phyloP scores from a whole-genome alignment of 2,329 filamentous ascomycete species.

The Paecilomyces dactylethromorphus region DNA sequence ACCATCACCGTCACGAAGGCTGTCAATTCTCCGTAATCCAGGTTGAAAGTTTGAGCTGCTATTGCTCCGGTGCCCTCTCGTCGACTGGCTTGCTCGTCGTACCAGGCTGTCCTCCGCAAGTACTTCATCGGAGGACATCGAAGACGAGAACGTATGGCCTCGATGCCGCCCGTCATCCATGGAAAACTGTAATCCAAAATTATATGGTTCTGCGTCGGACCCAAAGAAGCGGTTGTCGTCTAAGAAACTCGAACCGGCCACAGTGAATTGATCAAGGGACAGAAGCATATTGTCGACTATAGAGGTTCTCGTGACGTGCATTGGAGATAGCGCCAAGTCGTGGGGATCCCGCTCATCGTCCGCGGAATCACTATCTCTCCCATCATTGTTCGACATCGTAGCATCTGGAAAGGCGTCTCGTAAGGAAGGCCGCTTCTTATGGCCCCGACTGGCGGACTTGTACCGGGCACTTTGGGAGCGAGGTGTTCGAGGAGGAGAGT shows the following conservation, averaged over 20 bases:
- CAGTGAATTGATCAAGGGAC: conserved; percentile 78
- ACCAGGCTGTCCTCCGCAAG: conserved; percentile 29
- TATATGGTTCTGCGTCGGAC: conserved; percentile 32
- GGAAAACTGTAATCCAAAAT: conserved; percentile 22
- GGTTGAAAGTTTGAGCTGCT: conserved; percentile 68
- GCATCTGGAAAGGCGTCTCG: conserved; percentile 37
- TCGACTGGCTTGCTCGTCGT: conserved; percentile 35
- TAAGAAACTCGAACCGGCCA: conserved; percentile 24
- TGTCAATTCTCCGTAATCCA: conserved; percentile 56
- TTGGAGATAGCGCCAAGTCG: conserved; percentile 73
- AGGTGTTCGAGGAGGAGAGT: conserved; percentile 36
- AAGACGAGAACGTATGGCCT: conserved; percentile 56
- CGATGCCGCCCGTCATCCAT: conserved; percentile 39
- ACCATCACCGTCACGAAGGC: conserved; percentile 44
- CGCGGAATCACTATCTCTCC: conserved; percentile 27
- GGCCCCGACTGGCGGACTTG: conserved; percentile 20
- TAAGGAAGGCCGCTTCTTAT: conserved; percentile 25
- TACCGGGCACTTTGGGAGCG: conserved; percentile 28
- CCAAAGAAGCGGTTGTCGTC: conserved; percentile 33
- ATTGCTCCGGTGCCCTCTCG: conserved; percentile 63
- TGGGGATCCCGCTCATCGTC: conserved; percentile 47
- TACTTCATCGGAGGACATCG: conserved; percentile 51
- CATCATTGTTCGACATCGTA: conserved; percentile 23
- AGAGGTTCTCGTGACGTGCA: conserved; percentile 76
- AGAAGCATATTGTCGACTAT: conserved; percentile 94